These are phyloP conservation scores for Pichia kluyveri DNA, from an alignment of 805 yeast species.

Conservation along the genomic window DNA sequence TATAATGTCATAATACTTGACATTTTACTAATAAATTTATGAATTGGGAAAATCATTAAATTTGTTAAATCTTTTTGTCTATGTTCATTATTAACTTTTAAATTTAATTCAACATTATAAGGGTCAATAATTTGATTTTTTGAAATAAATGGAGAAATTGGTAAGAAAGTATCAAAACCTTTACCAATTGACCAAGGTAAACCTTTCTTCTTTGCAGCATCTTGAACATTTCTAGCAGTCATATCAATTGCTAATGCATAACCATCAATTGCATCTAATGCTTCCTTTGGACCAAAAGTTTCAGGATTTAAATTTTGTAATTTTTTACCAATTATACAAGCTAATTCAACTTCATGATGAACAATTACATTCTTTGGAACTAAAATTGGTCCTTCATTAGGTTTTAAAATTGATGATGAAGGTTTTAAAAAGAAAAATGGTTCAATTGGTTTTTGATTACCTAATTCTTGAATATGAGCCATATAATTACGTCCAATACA, in stretches of 20 bases:
- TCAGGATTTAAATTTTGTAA: slow-evolving; percentile 53
- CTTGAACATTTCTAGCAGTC: slow-evolving; percentile 95
- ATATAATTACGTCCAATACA: slow-evolving; percentile 97
- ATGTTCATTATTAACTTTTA: slow-evolving; percentile 60
- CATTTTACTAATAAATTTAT: slow-evolving; percentile 69
- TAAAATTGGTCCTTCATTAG: slow-evolving; percentile 64
- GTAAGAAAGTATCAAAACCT: slow-evolving; percentile 94
- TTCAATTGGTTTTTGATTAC: slow-evolving; percentile 69
- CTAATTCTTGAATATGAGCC: slow-evolving; percentile 89
- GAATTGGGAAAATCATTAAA: slow-evolving; percentile 84
- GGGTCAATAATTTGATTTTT: slow-evolving; percentile 62
- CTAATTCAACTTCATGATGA: slow-evolving; percentile 93
- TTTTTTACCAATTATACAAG: slow-evolving; percentile 58
- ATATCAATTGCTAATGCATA: slow-evolving; percentile 86
- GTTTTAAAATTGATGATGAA: slow-evolving; percentile 60
- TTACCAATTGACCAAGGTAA: slow-evolving; percentile 96
- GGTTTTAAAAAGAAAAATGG: slow-evolving; percentile 96
- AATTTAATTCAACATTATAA: slow-evolving; percentile 52
- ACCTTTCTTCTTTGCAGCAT: slow-evolving; percentile 87
- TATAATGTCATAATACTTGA: slow-evolving; percentile 85
- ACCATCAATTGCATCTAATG: slow-evolving; percentile 73
- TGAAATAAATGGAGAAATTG: slow-evolving; percentile 68
- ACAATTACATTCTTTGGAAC: slow-evolving; percentile 74
- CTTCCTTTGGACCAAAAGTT: slow-evolving; percentile 52
- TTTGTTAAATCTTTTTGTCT: slow-evolving; percentile 70